Evolutionary conservation across 306 rosid species (phyloP).

Genomic region (Abrus pulchellus): DNA sequence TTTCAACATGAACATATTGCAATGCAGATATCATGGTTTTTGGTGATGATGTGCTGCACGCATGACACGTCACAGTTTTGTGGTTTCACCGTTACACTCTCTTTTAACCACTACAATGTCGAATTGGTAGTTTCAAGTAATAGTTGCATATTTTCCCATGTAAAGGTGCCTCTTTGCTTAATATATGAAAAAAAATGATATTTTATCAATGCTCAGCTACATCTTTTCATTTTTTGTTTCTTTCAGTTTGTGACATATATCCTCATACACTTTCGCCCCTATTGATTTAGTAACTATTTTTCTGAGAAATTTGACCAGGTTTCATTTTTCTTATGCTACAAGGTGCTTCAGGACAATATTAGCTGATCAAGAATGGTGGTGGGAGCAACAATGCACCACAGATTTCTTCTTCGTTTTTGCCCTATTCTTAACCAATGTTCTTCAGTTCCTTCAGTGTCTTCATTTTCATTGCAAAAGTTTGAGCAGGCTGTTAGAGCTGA

Average conservation of each 20-base stretch:
- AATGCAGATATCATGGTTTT: background rate
- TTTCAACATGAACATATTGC: constrained; percentile 9
- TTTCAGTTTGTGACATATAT: constrained; percentile 16
- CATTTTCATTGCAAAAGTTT: no score
- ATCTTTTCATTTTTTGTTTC: constrained; percentile 10
- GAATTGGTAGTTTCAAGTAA: background rate
- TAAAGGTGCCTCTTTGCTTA: background rate
- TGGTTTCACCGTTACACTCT: constrained; percentile 7
- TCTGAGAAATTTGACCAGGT: constrained; percentile 40
- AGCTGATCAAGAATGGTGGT: no score
- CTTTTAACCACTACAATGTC: background rate
- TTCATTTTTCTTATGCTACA: no score
- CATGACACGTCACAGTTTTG: background rate
- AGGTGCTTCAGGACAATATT: no score
- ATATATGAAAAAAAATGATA: no score
- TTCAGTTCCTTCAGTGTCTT: no score
- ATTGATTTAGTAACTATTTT: background rate
- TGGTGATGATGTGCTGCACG: background rate
- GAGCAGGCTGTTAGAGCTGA: no score
- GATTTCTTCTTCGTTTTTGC: no score
- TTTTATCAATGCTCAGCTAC: constrained; percentile 13
- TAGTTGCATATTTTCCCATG: no score
- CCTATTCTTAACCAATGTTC: no score
- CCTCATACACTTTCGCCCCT: background rate
- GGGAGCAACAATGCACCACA: no score